These are phyloP conservation scores for Gyromitra esculenta DNA, from an alignment of 2,329 filamentous ascomycete genomes.

Conservation along the genomic window DNA sequence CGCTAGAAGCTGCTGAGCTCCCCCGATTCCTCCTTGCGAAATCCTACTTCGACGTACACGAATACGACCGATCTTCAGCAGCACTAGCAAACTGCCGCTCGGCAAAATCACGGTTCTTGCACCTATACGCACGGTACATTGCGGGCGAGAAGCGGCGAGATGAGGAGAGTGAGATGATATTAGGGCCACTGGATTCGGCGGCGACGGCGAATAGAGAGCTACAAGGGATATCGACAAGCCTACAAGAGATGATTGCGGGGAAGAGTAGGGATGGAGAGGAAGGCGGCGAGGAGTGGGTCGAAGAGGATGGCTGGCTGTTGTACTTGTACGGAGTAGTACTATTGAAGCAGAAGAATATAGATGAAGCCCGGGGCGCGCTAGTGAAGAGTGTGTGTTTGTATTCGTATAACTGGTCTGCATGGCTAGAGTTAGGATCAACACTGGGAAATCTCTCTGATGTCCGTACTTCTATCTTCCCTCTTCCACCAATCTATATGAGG, in stretches of 20 bases:
- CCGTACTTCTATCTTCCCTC: slow-evolving; percentile 60
- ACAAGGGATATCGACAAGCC: slow-evolving; percentile 74
- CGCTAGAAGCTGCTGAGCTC: slow-evolving; percentile 79
- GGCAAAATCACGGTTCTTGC: slow-evolving; percentile 83
- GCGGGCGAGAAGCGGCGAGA: slow-evolving; percentile 95
- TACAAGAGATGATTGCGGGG: slow-evolving; percentile 79
- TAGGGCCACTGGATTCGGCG: slow-evolving; percentile 90
- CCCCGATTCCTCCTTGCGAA: slow-evolving; percentile 90
- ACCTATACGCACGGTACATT: slow-evolving; percentile 90
- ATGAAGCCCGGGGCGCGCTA: slow-evolving; percentile 85
- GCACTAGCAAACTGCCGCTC: slow-evolving; percentile 63
- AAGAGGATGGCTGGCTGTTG: slow-evolving; percentile 54
- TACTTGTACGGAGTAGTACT: slow-evolving; percentile 84
- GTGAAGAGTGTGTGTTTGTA: slow-evolving; percentile 86
- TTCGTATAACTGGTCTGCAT: slow-evolving; percentile 96
- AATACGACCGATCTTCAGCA: slow-evolving; percentile 91
- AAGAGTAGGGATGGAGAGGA: slow-evolving; percentile 59
- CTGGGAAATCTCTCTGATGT: slow-evolving; percentile 84
- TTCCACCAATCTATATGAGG: not conserved
- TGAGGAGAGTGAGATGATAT: slow-evolving; percentile 96
- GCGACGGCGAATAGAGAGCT: slow-evolving; percentile 87
- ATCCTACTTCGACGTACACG: slow-evolving; percentile 91
- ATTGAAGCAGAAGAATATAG: slow-evolving; percentile 88
- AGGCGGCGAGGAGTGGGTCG: slow-evolving; percentile 59
- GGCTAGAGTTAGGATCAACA: slow-evolving; percentile 88